Conservation (phyloP, 257 asterid species). For the Cordia subcordata region DNA sequence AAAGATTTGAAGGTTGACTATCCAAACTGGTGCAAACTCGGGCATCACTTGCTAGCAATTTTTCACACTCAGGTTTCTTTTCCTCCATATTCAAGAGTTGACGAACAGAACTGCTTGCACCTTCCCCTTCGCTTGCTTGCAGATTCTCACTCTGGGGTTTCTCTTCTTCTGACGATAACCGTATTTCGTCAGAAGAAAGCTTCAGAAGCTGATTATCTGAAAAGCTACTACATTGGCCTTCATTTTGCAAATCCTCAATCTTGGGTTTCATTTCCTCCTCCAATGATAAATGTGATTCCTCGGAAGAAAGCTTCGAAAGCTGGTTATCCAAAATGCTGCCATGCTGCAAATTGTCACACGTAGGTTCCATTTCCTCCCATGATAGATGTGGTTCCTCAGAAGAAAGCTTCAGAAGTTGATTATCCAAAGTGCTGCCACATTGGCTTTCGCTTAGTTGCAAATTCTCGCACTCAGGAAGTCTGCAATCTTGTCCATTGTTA, state of each 20-base stretch:
- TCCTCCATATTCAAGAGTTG: slow-evolving; percentile 1
- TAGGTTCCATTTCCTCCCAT: neutral
- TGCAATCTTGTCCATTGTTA: slow-evolving; percentile 11
- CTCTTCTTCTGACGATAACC: neutral
- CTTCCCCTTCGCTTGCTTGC: slow-evolving; percentile 2
- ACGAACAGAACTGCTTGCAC: neutral
- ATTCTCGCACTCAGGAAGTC: slow-evolving; percentile 11
- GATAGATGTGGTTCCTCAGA: neutral
- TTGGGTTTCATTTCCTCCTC: neutral
- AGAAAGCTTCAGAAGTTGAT: neutral
- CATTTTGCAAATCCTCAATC: neutral
- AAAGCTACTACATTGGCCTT: neutral
- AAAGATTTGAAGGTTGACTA: too few relatives aligned
- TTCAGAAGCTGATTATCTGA: neutral
- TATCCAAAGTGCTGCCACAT: slow-evolving; percentile 5
- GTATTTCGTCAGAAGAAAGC: neutral
- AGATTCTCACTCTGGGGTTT: neutral
- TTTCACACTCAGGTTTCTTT: too few relatives aligned
- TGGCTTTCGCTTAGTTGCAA: slow-evolving; percentile 12
- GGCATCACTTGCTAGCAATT: too few relatives aligned
- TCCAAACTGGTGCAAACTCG: too few relatives aligned
- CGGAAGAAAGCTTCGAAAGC: slow-evolving; percentile 2
- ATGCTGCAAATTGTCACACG: slow-evolving; percentile 7
- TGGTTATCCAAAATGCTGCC: slow-evolving; percentile 19
- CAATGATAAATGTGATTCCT: slow-evolving; percentile 4